These are phyloP conservation scores for Aspergillus diversus DNA, from an alignment of 495 filamentous ascomycete species.

Conservation along the genomic window DNA sequence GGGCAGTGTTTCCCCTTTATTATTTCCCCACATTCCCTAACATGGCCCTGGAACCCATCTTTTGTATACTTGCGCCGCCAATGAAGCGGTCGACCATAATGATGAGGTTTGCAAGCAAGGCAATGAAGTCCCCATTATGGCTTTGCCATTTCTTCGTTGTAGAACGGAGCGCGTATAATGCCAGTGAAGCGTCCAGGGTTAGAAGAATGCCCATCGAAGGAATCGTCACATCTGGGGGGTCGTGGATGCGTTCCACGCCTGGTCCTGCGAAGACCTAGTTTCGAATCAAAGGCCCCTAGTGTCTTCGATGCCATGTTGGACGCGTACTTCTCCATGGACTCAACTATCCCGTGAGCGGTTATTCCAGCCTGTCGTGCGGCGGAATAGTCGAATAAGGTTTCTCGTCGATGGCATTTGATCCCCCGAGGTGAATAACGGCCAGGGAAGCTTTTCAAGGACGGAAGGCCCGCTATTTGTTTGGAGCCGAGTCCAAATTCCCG, in stretches of 20 bases:
- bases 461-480: constrained; percentile 21
- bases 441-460: constrained; percentile 25
- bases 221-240: constrained; percentile 22
- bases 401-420: constrained; percentile 13
- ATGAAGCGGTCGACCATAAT: constrained; percentile 23
- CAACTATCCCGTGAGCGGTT: constrained; percentile 22
- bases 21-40: constrained; percentile 28
- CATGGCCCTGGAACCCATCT: constrained; percentile 23
- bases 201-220: constrained; percentile 18
- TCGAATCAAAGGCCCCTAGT: constrained; percentile 3
- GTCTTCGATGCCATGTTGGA: constrained; percentile 12
- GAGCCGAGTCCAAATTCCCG: constrained; percentile 28
- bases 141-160: neutral
- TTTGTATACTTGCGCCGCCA: constrained; percentile 29
- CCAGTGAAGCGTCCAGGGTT: constrained; percentile 32
- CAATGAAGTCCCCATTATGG: constrained; percentile 31
- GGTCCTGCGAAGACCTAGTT: neutral
- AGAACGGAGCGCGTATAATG: constrained; percentile 26
- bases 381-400: constrained; percentile 24
- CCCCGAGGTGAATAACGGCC: constrained; percentile 29
- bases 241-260: constrained; percentile 10
- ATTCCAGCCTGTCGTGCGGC: constrained; percentile 27
- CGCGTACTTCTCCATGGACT: constrained; percentile 24
- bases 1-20: constrained; percentile 21
- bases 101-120: constrained; percentile 25